These are phyloP conservation scores for Coemansia sp. DNA, from an alignment of 192 early-diverging fungal species.

Conservation along the genomic window DNA sequence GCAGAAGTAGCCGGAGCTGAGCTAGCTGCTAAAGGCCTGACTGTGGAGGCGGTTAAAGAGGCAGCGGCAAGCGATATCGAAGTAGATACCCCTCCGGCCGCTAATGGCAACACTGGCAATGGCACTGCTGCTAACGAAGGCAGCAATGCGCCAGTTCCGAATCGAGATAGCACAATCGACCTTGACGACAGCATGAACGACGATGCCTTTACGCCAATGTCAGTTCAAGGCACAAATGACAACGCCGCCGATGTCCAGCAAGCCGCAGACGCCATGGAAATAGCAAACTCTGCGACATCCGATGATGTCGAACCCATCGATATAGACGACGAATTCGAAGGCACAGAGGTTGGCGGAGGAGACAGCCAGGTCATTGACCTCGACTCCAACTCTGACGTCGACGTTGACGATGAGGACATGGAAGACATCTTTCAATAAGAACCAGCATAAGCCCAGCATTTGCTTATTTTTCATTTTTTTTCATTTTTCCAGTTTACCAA, in stretches of 20 bases:
- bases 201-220: slow-evolving; percentile 22
- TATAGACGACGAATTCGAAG: slow-evolving; percentile 2
- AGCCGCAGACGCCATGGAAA: slow-evolving; percentile 15
- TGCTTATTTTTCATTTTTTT: slow-evolving; percentile 1
- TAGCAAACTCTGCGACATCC: slow-evolving; percentile 7
- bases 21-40: no score
- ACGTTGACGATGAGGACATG: slow-evolving; percentile 48
- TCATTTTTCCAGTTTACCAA: background rate
- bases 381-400: slow-evolving; percentile 35
- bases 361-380: slow-evolving; percentile 27
- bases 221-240: slow-evolving; percentile 10
- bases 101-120: background rate
- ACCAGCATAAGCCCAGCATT: background rate
- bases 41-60: background rate
- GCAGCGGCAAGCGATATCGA: background rate
- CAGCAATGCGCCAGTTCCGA: background rate
- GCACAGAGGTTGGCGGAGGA: background rate
- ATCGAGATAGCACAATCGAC: slow-evolving; percentile 1
- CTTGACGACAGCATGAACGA: slow-evolving; percentile 8
- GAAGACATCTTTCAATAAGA: slow-evolving; percentile 47
- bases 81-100: background rate
- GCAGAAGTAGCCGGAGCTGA: background rate
- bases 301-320: slow-evolving; percentile 18
- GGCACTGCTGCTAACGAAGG: background rate
- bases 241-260: background rate